Conservation (phyloP, 2,329 filamentous ascomycete species). For the Leptographium wingfieldii region DNA sequence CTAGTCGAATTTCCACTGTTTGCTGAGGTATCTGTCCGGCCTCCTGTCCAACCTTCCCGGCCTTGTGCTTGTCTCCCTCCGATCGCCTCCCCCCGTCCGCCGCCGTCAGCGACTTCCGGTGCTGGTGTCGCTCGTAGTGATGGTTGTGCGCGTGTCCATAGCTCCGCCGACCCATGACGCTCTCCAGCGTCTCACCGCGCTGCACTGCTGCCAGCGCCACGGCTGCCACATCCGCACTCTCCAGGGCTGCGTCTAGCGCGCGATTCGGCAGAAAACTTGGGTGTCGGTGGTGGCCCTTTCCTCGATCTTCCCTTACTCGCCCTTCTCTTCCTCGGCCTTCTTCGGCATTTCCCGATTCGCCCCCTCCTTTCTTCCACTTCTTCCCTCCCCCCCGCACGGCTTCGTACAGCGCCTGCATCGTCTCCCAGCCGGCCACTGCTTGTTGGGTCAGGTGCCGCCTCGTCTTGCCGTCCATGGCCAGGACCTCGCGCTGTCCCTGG, state of each 20-base stretch:
- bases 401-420: slow-evolving; percentile 27
- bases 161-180: slow-evolving; percentile 16
- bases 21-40: no score
- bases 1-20: no score
- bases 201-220: slow-evolving; percentile 31
- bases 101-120: background rate
- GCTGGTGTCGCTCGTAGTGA: background rate
- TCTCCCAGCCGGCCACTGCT: slow-evolving; percentile 27
- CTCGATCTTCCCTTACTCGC: background rate
- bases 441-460: slow-evolving; percentile 17
- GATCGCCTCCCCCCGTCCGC: background rate
- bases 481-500: slow-evolving; percentile 39
- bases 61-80: no score
- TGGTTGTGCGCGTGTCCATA: background rate
- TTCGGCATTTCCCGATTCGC: background rate
- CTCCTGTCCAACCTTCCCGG: no score
- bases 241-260: slow-evolving; percentile 32
- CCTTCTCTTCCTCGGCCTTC: background rate
- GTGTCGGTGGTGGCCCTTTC: background rate
- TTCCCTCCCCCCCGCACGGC: slow-evolving; percentile 23
- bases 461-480: slow-evolving; percentile 21
- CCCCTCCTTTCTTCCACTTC: slow-evolving; percentile 12
- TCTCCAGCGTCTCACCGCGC: slow-evolving; percentile 28
- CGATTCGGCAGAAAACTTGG: slow-evolving; percentile 14
- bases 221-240: slow-evolving; percentile 34